Conservation (phyloP, 768 basidiomycete genomes). For the Asterophora parasitica region DNA sequence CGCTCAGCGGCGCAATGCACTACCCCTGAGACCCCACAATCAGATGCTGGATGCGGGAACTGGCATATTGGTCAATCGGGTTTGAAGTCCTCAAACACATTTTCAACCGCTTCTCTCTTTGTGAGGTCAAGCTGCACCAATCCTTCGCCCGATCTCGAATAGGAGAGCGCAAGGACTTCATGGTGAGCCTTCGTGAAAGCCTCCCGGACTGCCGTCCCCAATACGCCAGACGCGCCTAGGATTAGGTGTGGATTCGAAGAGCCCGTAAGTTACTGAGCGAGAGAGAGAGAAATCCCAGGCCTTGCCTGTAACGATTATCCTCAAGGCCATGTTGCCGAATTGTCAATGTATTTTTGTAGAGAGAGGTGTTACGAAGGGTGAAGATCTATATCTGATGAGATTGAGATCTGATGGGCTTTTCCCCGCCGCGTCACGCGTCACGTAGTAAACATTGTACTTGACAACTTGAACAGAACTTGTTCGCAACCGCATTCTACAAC, state of each 20-base stretch:
- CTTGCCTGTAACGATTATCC: slow-evolving; percentile 56
- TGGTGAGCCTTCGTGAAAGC: slow-evolving; percentile 48
- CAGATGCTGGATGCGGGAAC: background rate
- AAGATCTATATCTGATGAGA: background rate
- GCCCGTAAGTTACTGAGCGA: background rate
- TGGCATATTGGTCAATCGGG: slow-evolving; percentile 46
- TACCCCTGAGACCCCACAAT: slow-evolving; percentile 49
- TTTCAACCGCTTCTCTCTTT: slow-evolving; percentile 47
- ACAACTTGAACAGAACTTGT: too few species aligned
- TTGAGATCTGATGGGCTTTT: too few species aligned
- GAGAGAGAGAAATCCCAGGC: background rate
- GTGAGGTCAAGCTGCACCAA: slow-evolving; percentile 64
- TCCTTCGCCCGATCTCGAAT: slow-evolving; percentile 56
- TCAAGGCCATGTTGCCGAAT: slow-evolving; percentile 29
- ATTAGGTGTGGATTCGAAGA: background rate
- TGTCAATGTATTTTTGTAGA: too few species aligned
- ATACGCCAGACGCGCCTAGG: slow-evolving; percentile 86
- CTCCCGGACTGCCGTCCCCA: slow-evolving; percentile 73
- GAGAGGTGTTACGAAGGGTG: too few species aligned
- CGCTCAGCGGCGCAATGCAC: slow-evolving; percentile 96
- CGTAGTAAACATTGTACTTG: too few species aligned
- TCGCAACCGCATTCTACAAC: too few species aligned
- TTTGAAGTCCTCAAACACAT: slow-evolving; percentile 49
- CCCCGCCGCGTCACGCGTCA: too few species aligned
- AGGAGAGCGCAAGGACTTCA: slow-evolving; percentile 65